phyloP scores from a whole-genome alignment of 768 basidiomycete species.

The Pleurotus ostreatus region DNA sequence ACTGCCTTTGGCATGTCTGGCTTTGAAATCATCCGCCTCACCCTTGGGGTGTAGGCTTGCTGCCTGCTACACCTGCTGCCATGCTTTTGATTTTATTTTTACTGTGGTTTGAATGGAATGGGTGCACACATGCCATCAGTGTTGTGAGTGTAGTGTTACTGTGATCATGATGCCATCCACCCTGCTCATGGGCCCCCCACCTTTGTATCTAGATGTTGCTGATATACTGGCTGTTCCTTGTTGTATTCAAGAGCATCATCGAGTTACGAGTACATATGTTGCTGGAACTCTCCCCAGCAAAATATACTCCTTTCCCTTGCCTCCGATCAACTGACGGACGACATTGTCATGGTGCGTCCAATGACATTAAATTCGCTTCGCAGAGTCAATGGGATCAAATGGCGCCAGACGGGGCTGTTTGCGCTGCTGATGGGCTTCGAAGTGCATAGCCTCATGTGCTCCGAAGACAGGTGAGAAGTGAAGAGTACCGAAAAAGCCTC shows the following conservation, averaged over 20 bases:
- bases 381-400: too few relatives aligned
- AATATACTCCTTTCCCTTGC: slow-evolving; percentile 18
- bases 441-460: too few relatives aligned
- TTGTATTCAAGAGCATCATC: slow-evolving; percentile 18
- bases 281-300: slow-evolving; percentile 15
- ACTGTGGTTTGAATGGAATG: slow-evolving; percentile 15
- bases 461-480: too few relatives aligned
- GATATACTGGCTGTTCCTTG: slow-evolving; percentile 19
- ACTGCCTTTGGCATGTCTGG: slow-evolving; percentile 23
- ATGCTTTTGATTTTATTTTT: slow-evolving; percentile 15
- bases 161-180: not conserved
- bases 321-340: slow-evolving; percentile 22
- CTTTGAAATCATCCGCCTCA: slow-evolving; percentile 23
- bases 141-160: slow-evolving; percentile 14
- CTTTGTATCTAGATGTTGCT: slow-evolving; percentile 14
- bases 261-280: slow-evolving; percentile 14
- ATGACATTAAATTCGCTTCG: too few relatives aligned
- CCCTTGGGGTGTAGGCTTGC: slow-evolving; percentile 23
- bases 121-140: slow-evolving; percentile 12
- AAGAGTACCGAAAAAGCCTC: too few relatives aligned
- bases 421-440: too few relatives aligned
- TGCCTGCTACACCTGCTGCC: slow-evolving; percentile 19
- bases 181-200: not conserved
- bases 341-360: slow-evolving; percentile 21
- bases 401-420: too few relatives aligned